Evolutionary conservation across 2,329 filamentous ascomycete genomes (phyloP).

Genomic region (Colletotrichum sp.): DNA sequence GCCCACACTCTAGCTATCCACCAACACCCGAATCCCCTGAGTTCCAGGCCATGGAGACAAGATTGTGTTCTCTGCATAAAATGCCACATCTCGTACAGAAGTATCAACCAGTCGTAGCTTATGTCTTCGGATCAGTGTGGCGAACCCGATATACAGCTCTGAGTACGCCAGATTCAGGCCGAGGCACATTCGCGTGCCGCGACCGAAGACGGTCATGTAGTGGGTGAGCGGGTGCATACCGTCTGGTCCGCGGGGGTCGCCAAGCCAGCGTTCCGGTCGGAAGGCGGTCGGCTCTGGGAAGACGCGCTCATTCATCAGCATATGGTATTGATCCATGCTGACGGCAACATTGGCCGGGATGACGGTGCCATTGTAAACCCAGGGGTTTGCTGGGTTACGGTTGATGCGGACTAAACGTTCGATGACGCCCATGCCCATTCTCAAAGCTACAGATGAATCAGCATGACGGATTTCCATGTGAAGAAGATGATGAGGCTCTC

Average conservation of each 20-base stretch:
- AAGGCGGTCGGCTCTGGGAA: conserved; percentile 28
- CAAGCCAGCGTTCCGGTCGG: conserved; percentile 30
- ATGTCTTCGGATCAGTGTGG: neutral
- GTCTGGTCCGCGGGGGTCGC: neutral
- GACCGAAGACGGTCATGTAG: neutral
- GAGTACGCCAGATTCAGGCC: neutral
- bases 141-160: neutral
- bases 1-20: neutral
- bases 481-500: too few species aligned
- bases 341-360: conserved; percentile 38
- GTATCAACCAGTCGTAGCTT: neutral
- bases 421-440: neutral
- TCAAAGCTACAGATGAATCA: neutral
- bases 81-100: neutral
- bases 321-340: conserved; percentile 37
- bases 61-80: neutral
- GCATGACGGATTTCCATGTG: neutral
- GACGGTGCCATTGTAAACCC: conserved; percentile 28
- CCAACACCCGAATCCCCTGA: neutral
- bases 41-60: neutral
- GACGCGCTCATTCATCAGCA: conserved; percentile 27
- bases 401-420: conserved; percentile 44
- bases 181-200: neutral
- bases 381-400: conserved; percentile 25
- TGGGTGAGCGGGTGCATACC: neutral